Conservation (phyloP, 768 basidiomycete genomes). For the Leccinum incarnatum region DNA sequence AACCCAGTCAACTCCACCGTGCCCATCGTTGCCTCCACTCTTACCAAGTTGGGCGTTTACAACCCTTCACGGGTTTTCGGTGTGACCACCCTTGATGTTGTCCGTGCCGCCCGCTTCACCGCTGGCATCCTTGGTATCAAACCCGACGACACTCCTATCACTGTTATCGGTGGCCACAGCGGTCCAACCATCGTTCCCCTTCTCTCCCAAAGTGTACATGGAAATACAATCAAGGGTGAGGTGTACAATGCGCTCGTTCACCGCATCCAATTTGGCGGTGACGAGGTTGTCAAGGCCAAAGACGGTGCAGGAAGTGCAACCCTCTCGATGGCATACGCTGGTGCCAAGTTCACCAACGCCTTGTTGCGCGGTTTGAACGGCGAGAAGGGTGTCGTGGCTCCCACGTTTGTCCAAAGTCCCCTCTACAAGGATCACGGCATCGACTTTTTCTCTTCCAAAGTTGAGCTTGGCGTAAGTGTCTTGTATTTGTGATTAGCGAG, state of each 20-base stretch:
- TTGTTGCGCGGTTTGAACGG: slow-evolving; percentile 63
- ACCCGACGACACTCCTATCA: slow-evolving; percentile 67
- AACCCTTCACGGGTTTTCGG: slow-evolving; percentile 89
- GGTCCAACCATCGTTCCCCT: slow-evolving; percentile 98
- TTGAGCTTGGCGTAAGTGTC: slow-evolving; percentile 83
- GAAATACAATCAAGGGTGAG: slow-evolving; percentile 74
- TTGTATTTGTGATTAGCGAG: not conserved
- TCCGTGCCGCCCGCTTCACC: slow-evolving; percentile 92
- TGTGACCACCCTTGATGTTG: slow-evolving; percentile 97
- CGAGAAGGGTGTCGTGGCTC: slow-evolving; percentile 68
- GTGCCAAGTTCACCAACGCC: slow-evolving; percentile 63
- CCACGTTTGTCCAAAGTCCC: slow-evolving; percentile 87
- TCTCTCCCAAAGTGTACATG: slow-evolving; percentile 75
- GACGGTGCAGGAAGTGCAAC: slow-evolving; percentile 79
- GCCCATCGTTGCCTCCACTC: slow-evolving; percentile 90
- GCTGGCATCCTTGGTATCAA: slow-evolving; percentile 61
- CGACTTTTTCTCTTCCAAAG: slow-evolving; percentile 91
- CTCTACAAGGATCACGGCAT: slow-evolving; percentile 84
- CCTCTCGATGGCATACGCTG: slow-evolving; percentile 77
- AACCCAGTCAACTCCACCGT: slow-evolving; percentile 99
- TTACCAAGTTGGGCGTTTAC: slow-evolving; percentile 90
- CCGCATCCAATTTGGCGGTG: slow-evolving; percentile 97
- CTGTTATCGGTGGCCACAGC: slow-evolving; percentile 94
- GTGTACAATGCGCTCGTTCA: slow-evolving; percentile 75
- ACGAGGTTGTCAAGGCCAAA: slow-evolving; percentile 98